These are phyloP conservation scores for Ottelia alismoides DNA, from an alignment of 106 monocot genomes.

Conservation along the genomic window DNA sequence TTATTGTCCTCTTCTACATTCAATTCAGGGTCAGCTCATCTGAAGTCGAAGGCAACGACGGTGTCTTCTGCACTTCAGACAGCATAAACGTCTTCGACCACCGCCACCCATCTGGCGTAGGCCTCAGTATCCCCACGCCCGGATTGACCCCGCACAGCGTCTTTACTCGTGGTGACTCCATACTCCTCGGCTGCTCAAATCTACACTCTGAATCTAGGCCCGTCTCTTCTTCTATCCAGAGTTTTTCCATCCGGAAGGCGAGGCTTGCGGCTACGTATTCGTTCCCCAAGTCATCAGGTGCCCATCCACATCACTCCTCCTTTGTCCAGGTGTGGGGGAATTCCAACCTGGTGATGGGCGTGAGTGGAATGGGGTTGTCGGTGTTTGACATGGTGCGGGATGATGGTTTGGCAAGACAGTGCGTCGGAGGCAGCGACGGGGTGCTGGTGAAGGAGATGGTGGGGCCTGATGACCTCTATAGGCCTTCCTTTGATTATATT, in stretches of 20 bases:
- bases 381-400: slow-evolving; percentile 49
- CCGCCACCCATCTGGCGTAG: slow-evolving; percentile 56
- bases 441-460: slow-evolving; percentile 33
- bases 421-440: slow-evolving; percentile 2
- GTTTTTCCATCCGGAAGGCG: slow-evolving; percentile 75
- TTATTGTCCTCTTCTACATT: too few relatives aligned
- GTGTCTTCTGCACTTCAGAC: slow-evolving; percentile 84
- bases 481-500: slow-evolving; percentile 81
- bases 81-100: slow-evolving; percentile 77
- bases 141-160: slow-evolving; percentile 38
- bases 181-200: slow-evolving; percentile 65
- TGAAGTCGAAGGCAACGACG: slow-evolving; percentile 91
- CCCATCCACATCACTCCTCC: slow-evolving; percentile 38
- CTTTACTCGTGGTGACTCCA: slow-evolving; percentile 67
- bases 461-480: slow-evolving; percentile 60
- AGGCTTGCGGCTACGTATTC: slow-evolving; percentile 38
- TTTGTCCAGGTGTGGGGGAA: slow-evolving; percentile 96
- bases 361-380: slow-evolving; percentile 68
- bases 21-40: slow-evolving; percentile 64
- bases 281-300: slow-evolving; percentile 44
- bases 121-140: slow-evolving; percentile 50
- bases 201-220: slow-evolving; percentile 24
- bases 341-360: slow-evolving; percentile 54
- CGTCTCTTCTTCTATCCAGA: slow-evolving; percentile 18
- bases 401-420: slow-evolving; percentile 10